A percentile compares a stretch with the other conserved stretches of the same genome.
These are phyloP conservation scores for Kalmanozyma brasiliensis DNA, from an alignment of 1,284 basidiomycete genomes.

Conservation along the genomic window DNA sequence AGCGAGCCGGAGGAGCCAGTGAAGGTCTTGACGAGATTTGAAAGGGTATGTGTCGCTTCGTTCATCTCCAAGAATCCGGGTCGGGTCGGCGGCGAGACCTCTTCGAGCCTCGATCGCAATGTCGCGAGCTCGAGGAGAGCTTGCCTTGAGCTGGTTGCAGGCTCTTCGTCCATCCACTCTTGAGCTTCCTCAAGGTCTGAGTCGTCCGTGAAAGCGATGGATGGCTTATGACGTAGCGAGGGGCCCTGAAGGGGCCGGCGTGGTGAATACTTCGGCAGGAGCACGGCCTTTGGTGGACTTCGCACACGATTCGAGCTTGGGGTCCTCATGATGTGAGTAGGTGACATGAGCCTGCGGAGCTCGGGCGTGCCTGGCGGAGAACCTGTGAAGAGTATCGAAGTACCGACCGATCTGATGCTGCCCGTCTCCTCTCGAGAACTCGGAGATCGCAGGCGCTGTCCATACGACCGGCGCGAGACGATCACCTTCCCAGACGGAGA, in stretches of 20 bases:
- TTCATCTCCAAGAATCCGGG: constrained; percentile 43
- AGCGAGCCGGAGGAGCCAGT: constrained; percentile 21
- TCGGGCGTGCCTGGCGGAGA: constrained; percentile 24
- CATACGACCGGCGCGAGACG: constrained; percentile 41
- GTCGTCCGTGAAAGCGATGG: constrained; percentile 12
- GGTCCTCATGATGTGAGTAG: constrained; percentile 3
- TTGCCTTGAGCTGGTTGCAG: neutral
- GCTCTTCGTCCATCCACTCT: constrained; percentile 33
- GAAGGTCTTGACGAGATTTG: constrained; percentile 29
- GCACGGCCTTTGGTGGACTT: constrained; percentile 18
- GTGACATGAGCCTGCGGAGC: constrained; percentile 28
- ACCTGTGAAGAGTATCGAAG: constrained; percentile 36
- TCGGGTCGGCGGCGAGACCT: constrained; percentile 3
- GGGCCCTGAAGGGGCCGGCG: neutral
- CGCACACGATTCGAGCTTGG: constrained; percentile 11
- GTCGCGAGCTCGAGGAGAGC: neutral
- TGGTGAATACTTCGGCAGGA: constrained; percentile 25
- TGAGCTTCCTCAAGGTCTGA: constrained; percentile 17
- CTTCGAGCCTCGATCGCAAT: constrained; percentile 11
- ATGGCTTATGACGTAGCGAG: constrained; percentile 9
- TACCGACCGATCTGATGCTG: constrained; percentile 37
- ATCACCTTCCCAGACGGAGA: constrained; percentile 41
- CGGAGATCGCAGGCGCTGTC: constrained; percentile 21
- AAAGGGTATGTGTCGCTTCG: constrained; percentile 31
- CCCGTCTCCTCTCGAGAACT: constrained; percentile 18